Conservation (phyloP, 2,329 filamentous ascomycete genomes). For the Aspergillus sp. region DNA sequence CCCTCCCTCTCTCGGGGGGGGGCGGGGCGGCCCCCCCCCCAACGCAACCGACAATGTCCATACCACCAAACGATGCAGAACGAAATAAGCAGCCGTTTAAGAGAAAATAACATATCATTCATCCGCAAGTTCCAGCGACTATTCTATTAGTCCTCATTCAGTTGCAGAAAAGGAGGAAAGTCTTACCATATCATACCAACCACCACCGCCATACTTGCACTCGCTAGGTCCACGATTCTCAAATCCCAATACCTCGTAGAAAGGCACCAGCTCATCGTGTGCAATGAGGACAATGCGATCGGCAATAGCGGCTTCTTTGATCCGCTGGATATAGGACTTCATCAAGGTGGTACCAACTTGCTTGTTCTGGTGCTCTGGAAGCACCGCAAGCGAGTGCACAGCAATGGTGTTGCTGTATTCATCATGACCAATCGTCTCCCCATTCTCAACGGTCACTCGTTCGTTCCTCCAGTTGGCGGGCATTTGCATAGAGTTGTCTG, state of each 20-base stretch:
- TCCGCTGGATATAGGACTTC: conserved; percentile 69
- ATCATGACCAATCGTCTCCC: conserved; percentile 57
- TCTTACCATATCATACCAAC: conserved; percentile 74
- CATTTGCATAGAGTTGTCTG: conserved; percentile 68
- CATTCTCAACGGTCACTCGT: conserved; percentile 34
- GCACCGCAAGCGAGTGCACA: conserved; percentile 74
- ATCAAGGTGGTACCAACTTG: conserved; percentile 69
- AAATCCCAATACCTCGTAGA: conserved; percentile 73
- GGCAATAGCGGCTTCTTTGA: conserved; percentile 62
- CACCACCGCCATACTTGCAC: conserved; percentile 67
- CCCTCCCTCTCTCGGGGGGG: too few species aligned
- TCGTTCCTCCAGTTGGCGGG: conserved; percentile 59
- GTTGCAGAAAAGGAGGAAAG: not conserved
- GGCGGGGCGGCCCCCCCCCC: too few species aligned
- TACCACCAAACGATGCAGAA: conserved; percentile 14
- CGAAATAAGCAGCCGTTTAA: conserved; percentile 1
- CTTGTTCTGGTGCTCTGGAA: conserved; percentile 65
- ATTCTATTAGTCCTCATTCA: conserved; percentile 5
- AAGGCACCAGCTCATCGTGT: conserved; percentile 64
- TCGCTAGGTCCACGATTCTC: conserved; percentile 60
- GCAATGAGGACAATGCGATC: conserved; percentile 71
- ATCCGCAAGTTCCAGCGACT: conserved; percentile 25
- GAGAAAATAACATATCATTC: conserved; percentile 9
- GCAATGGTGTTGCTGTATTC: conserved; percentile 67
- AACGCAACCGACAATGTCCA: conserved; percentile 11